Base-by-base conservation (phyloP, 2,329 filamentous ascomycete species). In the Fusarium sp. region DNA sequence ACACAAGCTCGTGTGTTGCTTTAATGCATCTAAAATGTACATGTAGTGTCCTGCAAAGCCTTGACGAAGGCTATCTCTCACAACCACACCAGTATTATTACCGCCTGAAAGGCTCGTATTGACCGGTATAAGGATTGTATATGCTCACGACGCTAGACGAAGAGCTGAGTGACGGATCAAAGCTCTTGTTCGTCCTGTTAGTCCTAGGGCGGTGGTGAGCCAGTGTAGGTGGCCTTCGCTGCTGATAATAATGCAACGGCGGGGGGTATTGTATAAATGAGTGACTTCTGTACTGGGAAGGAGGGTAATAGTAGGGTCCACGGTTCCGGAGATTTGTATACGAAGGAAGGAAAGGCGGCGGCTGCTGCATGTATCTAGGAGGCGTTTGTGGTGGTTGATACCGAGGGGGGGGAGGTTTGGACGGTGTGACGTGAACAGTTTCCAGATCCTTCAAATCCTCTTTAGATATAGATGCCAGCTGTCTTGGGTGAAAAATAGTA, bases 401-500 rank as follows among this genome's bases (percentile, higher is more conserved):
- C 11, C 6, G 61, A 50, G 19, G 17, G 10, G n/a, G 7, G 6
- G 10, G 9, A 2, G 61, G 24, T 4, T 60, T 60, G 0, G 54
- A 24, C 13, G 62, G 61, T 7, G 42, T 49, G 11, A 17, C 15
- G 0, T 17, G 6, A 2, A 54, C 19, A 6, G 36, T 36, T 38
- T 60, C 61, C 3, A 60, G 7, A 7, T 65, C 46, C 3, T 13
- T 36, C 0, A 65, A 5, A 6, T 65, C 54, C 8, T 60, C 42
- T 14, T 36, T n/a, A 1, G 61, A 54, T 6, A 44, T 13, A 6
- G 46, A 17, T 4, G 61, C 36, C 8, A 65, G 11, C 3, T 60
- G 36, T 0, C 58, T 66, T 2, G 70, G 70, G 3, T 73, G 67
- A 9, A 67, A 64, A 3, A 28, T 26, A 26, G 67, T 71, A 13